Percentiles rank a stretch among this genome's conserved stretches.
phyloP scores from a whole-genome alignment of 2,329 filamentous ascomycete species.

The Nakataea oryzae region DNA sequence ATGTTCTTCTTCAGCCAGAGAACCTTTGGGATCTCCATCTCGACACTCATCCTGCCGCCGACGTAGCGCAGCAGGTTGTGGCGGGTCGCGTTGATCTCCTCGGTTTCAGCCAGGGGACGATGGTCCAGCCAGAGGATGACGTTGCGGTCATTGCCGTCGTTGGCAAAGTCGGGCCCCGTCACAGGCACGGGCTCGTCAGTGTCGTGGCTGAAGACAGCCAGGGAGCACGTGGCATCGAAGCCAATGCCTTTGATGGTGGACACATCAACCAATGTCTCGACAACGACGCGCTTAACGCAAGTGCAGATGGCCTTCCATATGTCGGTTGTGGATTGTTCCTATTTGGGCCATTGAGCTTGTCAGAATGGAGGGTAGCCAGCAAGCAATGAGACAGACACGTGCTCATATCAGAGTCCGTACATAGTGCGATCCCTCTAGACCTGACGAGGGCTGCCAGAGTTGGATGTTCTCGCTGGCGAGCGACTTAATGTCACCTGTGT shows the following conservation, averaged over 20 bases:
- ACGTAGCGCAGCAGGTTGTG: slow-evolving; percentile 95
- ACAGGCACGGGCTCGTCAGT: slow-evolving; percentile 88
- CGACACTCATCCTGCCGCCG: slow-evolving; percentile 95
- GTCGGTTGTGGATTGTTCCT: slow-evolving; percentile 95
- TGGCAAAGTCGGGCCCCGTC: slow-evolving; percentile 75
- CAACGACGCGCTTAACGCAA: slow-evolving; percentile 73
- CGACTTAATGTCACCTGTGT: slow-evolving; percentile 75
- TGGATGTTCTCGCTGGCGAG: slow-evolving; percentile 67
- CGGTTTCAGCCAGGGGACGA: slow-evolving; percentile 79
- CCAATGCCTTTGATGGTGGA: slow-evolving; percentile 77
- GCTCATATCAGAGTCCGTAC: slow-evolving; percentile 25
- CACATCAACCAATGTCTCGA: slow-evolving; percentile 69
- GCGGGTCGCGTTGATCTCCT: slow-evolving; percentile 82
- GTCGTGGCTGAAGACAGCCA: slow-evolving; percentile 80
- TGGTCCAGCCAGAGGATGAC: slow-evolving; percentile 98
- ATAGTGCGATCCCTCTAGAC: slow-evolving; percentile 46
- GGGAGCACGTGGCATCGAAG: slow-evolving; percentile 97
- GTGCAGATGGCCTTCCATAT: slow-evolving; percentile 94
- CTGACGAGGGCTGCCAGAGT: slow-evolving; percentile 67
- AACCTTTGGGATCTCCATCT: slow-evolving; percentile 99
- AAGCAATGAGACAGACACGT: slow-evolving; percentile 10
- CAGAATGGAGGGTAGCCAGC: background rate
- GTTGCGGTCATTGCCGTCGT: slow-evolving; percentile 76
- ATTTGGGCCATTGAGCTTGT: background rate
- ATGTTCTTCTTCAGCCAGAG: slow-evolving; percentile 98